Evolutionary conservation across 2,329 filamentous ascomycete species (phyloP), one percentile per base, ranked within the genome.

Genomic region (Neopestalotiopsis sp.): DNA sequence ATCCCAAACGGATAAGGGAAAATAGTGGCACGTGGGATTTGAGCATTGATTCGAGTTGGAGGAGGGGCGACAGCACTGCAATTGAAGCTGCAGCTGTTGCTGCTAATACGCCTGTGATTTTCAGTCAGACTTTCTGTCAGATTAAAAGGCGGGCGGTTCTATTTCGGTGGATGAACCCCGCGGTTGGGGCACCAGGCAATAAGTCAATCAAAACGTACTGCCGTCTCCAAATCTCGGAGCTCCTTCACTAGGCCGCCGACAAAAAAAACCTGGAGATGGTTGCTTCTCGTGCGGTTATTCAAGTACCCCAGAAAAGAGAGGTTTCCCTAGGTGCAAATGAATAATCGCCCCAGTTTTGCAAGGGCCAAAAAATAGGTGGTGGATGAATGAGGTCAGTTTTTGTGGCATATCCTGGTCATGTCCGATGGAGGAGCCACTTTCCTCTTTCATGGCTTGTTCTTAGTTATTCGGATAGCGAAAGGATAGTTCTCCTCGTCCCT

Each of bases 231-330:
- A 10, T n/a, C 45, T n/a, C 17, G 45, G 45, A 52, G 20, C 57
- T 59, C 30, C 24, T n/a, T 59, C 57, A 12, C 34, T 38, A 10
- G 34, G 57, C 24, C 13, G 57, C 45, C 13, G 20, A 59, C 14
- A 59, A 6, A 14, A 12, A 24, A 59, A 59, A 30, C 57, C 57
- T 59, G 57, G 57, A 34, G 57, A 30, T 59, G 57, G 57, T 30
- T 59, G 57, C 28, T 59, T 59, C 3, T 59, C 45, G 14, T 52
- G 45, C n/a, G 45, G 9, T 52, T 52, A 52, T 52, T 52, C 14
- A 24, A 52, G 45, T 28, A 30, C 57, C 57, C 57, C 57, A 28
- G 57, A 59, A 59, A 59, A 59, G 34, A 52, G 45, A 52, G n/a
- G 45, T 52, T 52, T 52, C 45, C 45, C 45, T 52, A 24, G 45